Percentiles rank a stretch among this genome's conserved stretches.
These are phyloP conservation scores for Alternaria atra DNA, from an alignment of 2,329 filamentous ascomycete genomes.

Conservation along the genomic window DNA sequence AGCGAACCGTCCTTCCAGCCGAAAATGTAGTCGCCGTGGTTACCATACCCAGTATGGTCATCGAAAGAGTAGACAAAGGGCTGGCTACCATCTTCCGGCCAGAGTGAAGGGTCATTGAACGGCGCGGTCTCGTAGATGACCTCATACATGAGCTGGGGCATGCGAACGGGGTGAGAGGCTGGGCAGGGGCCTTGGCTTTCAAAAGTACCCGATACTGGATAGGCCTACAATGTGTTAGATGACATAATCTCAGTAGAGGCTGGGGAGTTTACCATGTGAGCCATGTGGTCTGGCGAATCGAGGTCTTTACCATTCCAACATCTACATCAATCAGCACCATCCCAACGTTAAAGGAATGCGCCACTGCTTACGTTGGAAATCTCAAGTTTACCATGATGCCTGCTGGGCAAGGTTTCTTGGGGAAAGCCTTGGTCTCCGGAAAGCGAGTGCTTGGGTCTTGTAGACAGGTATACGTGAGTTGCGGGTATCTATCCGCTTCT, in stretches of 20 bases:
- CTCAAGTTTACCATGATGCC: conserved; percentile 57
- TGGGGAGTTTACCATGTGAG: conserved; percentile 27
- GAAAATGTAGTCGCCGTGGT: conserved; percentile 64
- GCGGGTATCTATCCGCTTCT: conserved; percentile 52
- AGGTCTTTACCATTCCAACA: conserved; percentile 39
- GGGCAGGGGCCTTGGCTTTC: conserved; percentile 61
- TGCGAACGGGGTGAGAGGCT: conserved; percentile 53
- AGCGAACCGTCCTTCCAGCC: conserved; percentile 62
- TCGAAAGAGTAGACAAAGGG: conserved; percentile 39
- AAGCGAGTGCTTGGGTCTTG: conserved; percentile 51
- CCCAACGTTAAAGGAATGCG: background rate
- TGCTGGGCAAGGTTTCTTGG: conserved; percentile 50
- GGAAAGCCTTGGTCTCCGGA: conserved; percentile 54
- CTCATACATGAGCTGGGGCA: conserved; percentile 39
- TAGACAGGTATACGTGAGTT: conserved; percentile 58
- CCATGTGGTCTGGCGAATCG: conserved; percentile 37
- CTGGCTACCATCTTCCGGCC: conserved; percentile 44
- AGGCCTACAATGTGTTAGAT: conserved; percentile 15
- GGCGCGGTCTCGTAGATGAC: conserved; percentile 49
- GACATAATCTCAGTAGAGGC: background rate
- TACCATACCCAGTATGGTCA: conserved; percentile 58
- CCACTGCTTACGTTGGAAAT: conserved; percentile 44
- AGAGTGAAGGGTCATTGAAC: conserved; percentile 35
- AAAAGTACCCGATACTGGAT: conserved; percentile 33
- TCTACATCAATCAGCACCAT: conserved; percentile 53